Conservation (phyloP, 495 filamentous ascomycete genomes). For the Jackrogersella minutella region DNA sequence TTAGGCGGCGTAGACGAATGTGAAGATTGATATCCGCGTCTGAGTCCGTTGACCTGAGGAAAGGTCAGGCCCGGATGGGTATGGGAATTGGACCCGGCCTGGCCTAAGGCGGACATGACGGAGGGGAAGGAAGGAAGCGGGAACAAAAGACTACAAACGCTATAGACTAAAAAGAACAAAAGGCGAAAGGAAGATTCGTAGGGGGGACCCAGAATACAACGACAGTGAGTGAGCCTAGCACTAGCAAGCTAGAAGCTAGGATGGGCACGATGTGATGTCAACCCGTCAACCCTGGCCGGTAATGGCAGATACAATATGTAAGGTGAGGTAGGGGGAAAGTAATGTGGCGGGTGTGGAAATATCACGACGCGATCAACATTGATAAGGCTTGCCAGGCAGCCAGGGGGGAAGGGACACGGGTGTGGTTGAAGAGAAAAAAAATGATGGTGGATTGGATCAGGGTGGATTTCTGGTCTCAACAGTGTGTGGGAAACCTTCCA, state of each 20-base stretch:
- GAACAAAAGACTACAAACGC: slow-evolving; percentile 31
- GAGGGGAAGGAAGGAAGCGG: slow-evolving; percentile 19
- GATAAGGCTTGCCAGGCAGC: slow-evolving; percentile 34
- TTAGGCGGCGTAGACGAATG: slow-evolving; percentile 52
- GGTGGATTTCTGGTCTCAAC: slow-evolving; percentile 25
- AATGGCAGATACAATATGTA: slow-evolving; percentile 42
- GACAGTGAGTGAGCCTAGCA: slow-evolving; percentile 31
- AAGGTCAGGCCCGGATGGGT: slow-evolving; percentile 49
- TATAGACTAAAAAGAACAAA: slow-evolving; percentile 32
- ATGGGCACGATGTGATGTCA: slow-evolving; percentile 46
- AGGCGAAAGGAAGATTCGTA: slow-evolving; percentile 38
- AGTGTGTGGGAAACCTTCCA: background rate
- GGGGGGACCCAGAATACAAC: slow-evolving; percentile 36
- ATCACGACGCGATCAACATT: slow-evolving; percentile 48
- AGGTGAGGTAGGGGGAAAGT: slow-evolving; percentile 14
- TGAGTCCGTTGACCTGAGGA: slow-evolving; percentile 39
- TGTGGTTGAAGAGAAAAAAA: slow-evolving; percentile 39
- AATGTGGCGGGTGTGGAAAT: slow-evolving; percentile 47
- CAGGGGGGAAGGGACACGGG: slow-evolving; percentile 31
- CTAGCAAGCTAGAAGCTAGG: slow-evolving; percentile 36
- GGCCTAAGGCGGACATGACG: slow-evolving; percentile 50
- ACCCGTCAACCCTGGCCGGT: slow-evolving; percentile 47
- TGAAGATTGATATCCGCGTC: slow-evolving; percentile 46
- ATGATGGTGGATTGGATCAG: slow-evolving; percentile 4
- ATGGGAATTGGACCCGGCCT: slow-evolving; percentile 46